Evolutionary conservation across 371 early-diverging fungal species (phyloP), one percentile per base, ranked within the genome.

Genomic region (Zychaea mexicana): DNA sequence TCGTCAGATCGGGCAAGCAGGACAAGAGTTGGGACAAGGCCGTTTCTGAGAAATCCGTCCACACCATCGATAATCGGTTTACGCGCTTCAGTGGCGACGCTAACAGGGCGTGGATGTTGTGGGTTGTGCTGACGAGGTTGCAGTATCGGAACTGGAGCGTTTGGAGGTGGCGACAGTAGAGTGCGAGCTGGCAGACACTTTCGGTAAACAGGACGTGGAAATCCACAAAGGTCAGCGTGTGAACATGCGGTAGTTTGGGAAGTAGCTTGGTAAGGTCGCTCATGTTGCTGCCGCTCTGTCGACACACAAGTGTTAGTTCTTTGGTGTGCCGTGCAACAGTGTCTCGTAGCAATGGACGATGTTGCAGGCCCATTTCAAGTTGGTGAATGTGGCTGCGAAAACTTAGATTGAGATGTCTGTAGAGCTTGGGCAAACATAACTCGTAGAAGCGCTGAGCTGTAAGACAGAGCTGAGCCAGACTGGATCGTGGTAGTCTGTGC

Each of bases 1-100:
- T 32, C 24, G 22, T 64, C 15, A 82, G 49, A 15, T 63, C 28
- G 8, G 82, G 82, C 9, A 73, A 49, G 10, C 32, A 27, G 5
- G 45, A 26, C 4, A 74, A 61, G 0, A 82, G 67, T 10, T 69
- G 62, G n/a, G 55, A 24, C 15, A 77, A 66, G 17, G 78, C 74
- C 24, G 66, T 60, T 4, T 61, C 42, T 4, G 76, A 65, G 59
- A 82, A 79, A 36, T 82, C 79, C 13, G 82, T 82, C 82, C 82
- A 82, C 3, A 65, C 28, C 3, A 76, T 54, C 15, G 65, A 62
- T 2, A 80, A 52, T 28, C 56, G 30, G 26, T 49, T 61, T 19
- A 42, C 39, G 28, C 30, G 52, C 49, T 45, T 17, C 26, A 65
- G 28, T 24, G 26, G 22, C 4, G 13, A 26, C 26, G 42, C 13